Base-by-base conservation (phyloP, 1,284 basidiomycete species). In the Pseudozyma flocculosa region DNA sequence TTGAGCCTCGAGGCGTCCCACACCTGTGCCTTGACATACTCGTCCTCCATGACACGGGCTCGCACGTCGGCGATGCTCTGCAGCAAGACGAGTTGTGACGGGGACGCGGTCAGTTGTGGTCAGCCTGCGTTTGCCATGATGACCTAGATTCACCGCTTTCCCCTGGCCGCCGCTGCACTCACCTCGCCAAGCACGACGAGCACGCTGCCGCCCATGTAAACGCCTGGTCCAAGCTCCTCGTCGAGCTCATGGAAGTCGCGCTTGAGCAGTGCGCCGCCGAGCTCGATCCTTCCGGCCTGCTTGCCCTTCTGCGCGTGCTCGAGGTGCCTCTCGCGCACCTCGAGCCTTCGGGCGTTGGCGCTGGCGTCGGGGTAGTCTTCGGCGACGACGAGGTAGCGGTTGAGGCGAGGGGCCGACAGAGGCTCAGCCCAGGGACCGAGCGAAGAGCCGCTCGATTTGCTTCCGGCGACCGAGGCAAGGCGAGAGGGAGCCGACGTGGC, bases 241-340 rank as follows among this genome's bases (percentile, higher is more conserved):
- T 64, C 60, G 30, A 72, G 61, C 43, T 68, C 34, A 21, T 43
- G 21, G 23, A 70, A 72, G 40, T 72, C 69, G 18, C 43, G 53
- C n/a, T 43, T 41, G 8, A 72, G 63, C 3, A 72, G 41, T 0
- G 67, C 69, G 11, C 69, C 69, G 26, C 69, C 69, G 13, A 72
- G 45, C 43, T 67, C 62, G 58, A 72, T 59, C 18, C 66, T 44
- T 1, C 69, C 69, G 15, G 43, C 56, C 14, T 61, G 50, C 39
- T 66, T 69, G 39, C 69, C 69, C 26, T 40, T 38, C 10, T 50
- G 57, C 9, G 66, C 69, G 2, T 61, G 45, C 30, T 64, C 67
- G 18, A 72, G 48, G 45, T 72, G 69, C 26, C 57, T 50, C 29
- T 72, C 67, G 22, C 69, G 56, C 18, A 72, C 70, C 43, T 68